Conservation (phyloP, 2,329 filamentous ascomycete species). For the Phaeosphaeriaceae sp. region DNA sequence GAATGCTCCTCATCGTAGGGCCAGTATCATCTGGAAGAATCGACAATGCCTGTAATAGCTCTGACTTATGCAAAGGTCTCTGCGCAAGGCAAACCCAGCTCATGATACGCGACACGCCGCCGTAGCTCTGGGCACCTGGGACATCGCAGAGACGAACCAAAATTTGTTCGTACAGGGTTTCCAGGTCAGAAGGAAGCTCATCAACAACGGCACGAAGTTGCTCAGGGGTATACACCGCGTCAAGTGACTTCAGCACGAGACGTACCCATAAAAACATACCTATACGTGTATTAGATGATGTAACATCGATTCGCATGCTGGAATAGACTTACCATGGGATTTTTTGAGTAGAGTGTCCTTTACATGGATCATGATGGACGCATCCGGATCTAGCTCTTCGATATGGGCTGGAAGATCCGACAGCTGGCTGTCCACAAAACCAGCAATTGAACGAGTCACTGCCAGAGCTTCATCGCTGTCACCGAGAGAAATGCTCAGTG, state of each 20-base stretch:
- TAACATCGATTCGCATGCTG: no score
- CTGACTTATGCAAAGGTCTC: slow-evolving; percentile 15
- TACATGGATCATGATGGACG: slow-evolving; percentile 5
- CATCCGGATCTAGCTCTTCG: slow-evolving; percentile 11
- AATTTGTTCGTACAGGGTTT: slow-evolving; percentile 12
- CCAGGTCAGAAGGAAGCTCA: slow-evolving; percentile 15
- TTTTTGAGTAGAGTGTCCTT: no score
- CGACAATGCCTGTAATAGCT: slow-evolving; percentile 14
- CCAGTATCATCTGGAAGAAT: not conserved
- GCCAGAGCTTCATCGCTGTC: slow-evolving; percentile 6
- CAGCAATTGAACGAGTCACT: slow-evolving; percentile 6
- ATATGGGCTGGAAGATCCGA: slow-evolving; percentile 10
- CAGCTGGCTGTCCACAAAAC: slow-evolving; percentile 13
- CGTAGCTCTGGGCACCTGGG: slow-evolving; percentile 5
- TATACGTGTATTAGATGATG: no score
- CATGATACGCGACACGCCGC: slow-evolving; percentile 14
- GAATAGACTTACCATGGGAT: no score
- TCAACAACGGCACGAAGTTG: slow-evolving; percentile 9
- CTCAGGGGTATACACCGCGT: not conserved
- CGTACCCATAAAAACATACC: slow-evolving; percentile 1
- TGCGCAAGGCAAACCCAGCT: slow-evolving; percentile 20
- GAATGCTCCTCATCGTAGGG: slow-evolving; percentile 8
- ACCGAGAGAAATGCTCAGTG: slow-evolving; percentile 6
- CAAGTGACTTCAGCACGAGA: not conserved
- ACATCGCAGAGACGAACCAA: slow-evolving; percentile 7